Percentiles rank a stretch among this genome's conserved stretches.
phyloP scores from a whole-genome alignment of 106 monocot genomes.

The Dactylorhiza incarnata region DNA sequence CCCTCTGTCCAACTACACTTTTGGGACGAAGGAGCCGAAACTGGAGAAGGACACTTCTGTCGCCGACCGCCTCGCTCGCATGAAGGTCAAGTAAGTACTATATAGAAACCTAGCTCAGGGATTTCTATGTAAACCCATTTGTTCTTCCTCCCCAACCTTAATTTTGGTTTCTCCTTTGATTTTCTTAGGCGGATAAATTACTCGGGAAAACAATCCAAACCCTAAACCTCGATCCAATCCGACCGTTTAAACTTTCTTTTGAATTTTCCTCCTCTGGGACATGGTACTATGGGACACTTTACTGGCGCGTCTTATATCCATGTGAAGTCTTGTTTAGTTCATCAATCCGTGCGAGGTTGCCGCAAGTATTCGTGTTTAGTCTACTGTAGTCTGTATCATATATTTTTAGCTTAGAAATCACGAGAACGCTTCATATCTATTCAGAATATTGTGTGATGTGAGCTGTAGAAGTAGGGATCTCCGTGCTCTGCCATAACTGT shows the following conservation, averaged over 20 bases:
- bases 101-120: constrained; percentile 15
- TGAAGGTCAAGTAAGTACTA: constrained; percentile 78
- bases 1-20: constrained; percentile 82
- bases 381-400: no score
- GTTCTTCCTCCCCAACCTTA: neutral
- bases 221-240: neutral
- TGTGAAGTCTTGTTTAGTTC: no score
- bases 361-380: no score
- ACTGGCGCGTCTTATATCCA: no score
- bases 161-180: neutral
- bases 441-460: no score
- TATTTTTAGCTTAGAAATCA: no score
- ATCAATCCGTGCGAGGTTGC: no score
- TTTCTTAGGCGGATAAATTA: neutral
- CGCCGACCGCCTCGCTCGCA: constrained; percentile 97
- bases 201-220: neutral
- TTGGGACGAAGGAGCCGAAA: constrained; percentile 96
- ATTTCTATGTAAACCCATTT: neutral
- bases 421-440: no score
- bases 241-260: neutral
- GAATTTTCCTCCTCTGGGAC: no score
- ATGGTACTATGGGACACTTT: no score
- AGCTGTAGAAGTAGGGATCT: no score
- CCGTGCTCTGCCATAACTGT: no score
- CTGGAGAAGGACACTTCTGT: constrained; percentile 99